These are phyloP conservation scores for Rhynchosporium secalis DNA, from an alignment of 2,329 filamentous ascomycete species.

Conservation along the genomic window DNA sequence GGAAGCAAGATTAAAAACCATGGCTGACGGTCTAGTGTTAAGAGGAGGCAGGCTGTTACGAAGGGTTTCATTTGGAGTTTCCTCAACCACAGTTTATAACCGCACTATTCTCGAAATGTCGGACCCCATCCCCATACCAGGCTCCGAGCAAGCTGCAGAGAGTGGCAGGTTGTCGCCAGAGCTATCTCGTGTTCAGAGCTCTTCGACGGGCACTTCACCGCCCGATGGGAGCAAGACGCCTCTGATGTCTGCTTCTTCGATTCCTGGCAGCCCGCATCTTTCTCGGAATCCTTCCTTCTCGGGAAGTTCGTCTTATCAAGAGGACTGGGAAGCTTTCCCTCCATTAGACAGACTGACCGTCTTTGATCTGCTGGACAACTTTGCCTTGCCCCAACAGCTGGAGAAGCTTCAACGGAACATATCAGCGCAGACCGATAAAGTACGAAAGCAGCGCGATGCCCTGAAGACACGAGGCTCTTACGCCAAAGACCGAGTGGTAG, in stretches of 20 bases:
- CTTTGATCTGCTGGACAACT: constrained; percentile 91
- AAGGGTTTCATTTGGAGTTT: constrained; percentile 45
- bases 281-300: constrained; percentile 82
- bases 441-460: constrained; percentile 78
- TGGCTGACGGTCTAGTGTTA: constrained; percentile 48
- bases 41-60: constrained; percentile 45
- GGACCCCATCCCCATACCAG: constrained; percentile 43
- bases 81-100: constrained; percentile 41
- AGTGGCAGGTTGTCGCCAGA: constrained; percentile 31
- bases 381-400: constrained; percentile 84
- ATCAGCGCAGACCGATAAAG: constrained; percentile 79
- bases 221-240: constrained; percentile 52
- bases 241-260: constrained; percentile 48
- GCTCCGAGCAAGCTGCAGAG: constrained; percentile 27
- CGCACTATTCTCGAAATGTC: constrained; percentile 48
- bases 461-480: constrained; percentile 72
- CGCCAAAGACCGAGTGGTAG: constrained; percentile 86
- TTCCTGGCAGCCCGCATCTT: constrained; percentile 54
- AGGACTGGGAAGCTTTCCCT: constrained; percentile 84
- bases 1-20: constrained; percentile 23
- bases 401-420: constrained; percentile 87
- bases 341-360: constrained; percentile 87
- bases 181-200: constrained; percentile 23
- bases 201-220: constrained; percentile 50
- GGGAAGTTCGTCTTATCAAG: constrained; percentile 80